Evolutionary conservation across 148 eudicot species (phyloP).

Genomic region (Silene conica): DNA sequence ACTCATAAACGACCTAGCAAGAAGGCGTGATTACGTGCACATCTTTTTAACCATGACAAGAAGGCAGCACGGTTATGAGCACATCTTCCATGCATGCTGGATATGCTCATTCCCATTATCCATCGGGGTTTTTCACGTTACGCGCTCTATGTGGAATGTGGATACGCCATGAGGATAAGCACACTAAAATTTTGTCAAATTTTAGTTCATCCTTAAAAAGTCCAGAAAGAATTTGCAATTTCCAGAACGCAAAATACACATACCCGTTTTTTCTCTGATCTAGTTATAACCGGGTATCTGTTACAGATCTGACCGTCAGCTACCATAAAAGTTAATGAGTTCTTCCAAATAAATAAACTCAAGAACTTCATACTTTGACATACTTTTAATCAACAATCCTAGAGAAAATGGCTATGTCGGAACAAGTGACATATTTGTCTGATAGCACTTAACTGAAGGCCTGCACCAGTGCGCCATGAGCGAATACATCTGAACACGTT

Average conservation of each 20-base stretch:
- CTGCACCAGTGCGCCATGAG: constrained; percentile 4
- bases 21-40: not conserved
- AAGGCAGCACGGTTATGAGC: not conserved
- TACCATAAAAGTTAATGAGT: constrained; percentile 5
- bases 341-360: constrained; percentile 18
- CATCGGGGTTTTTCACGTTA: not conserved
- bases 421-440: constrained; percentile 5
- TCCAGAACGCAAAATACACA: constrained; percentile 1
- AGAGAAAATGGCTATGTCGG: constrained; percentile 7
- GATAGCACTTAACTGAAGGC: constrained; percentile 9
- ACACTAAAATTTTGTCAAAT: not conserved
- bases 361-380: not conserved
- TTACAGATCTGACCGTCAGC: not conserved
- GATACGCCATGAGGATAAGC: not conserved
- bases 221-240: not conserved
- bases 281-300: not conserved
- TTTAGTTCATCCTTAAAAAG: not conserved
- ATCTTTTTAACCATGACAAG: not conserved
- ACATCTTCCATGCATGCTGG: not conserved
- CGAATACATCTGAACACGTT: constrained; percentile 2
- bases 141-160: not conserved
- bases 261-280: constrained; percentile 3
- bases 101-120: not conserved
- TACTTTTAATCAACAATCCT: constrained; percentile 17
- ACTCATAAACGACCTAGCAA: not conserved